Conservation (phyloP, 192 early-diverging fungal genomes). For the Jimgerdemannia lactiflua region DNA sequence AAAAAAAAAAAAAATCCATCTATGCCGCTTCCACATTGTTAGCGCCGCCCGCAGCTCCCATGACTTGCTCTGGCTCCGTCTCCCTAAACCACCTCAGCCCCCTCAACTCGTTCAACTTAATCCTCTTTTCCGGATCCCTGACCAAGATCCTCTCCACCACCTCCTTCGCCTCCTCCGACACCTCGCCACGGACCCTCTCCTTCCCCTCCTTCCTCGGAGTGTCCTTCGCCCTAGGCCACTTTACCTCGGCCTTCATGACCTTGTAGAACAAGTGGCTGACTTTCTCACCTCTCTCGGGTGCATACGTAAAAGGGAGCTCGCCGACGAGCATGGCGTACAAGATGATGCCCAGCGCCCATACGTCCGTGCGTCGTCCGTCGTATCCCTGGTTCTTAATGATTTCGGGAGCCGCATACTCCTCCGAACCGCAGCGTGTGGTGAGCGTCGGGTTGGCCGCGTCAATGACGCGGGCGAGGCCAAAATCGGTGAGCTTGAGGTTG, state of each 20-base stretch:
- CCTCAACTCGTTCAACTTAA: conserved; percentile 31
- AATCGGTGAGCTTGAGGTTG: conserved; percentile 64
- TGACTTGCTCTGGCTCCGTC: background rate
- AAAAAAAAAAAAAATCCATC: too few species aligned
- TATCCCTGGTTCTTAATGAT: conserved; percentile 60
- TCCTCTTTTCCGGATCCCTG: conserved; percentile 39
- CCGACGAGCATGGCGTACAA: conserved; percentile 75
- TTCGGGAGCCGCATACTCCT: conserved; percentile 78
- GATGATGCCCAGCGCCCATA: conserved; percentile 81
- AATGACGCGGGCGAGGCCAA: conserved; percentile 54
- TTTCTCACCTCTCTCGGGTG: conserved; percentile 42
- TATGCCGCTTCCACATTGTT: too few species aligned
- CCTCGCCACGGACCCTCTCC: conserved; percentile 7
- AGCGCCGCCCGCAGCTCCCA: background rate
- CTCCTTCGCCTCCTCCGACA: conserved; percentile 42
- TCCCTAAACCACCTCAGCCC: conserved; percentile 46
- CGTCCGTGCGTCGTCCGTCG: conserved; percentile 68
- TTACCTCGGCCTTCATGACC: conserved; percentile 58
- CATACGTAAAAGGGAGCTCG: conserved; percentile 73
- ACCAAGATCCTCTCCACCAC: conserved; percentile 44
- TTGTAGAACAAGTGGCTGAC: conserved; percentile 54
- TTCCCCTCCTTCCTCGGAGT: conserved; percentile 15
- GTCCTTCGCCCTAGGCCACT: conserved; percentile 49
- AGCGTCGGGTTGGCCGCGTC: conserved; percentile 36
- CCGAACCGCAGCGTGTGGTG: conserved; percentile 65